phyloP scores from a whole-genome alignment of 441 rosid species.

The Populus tomentosa region DNA sequence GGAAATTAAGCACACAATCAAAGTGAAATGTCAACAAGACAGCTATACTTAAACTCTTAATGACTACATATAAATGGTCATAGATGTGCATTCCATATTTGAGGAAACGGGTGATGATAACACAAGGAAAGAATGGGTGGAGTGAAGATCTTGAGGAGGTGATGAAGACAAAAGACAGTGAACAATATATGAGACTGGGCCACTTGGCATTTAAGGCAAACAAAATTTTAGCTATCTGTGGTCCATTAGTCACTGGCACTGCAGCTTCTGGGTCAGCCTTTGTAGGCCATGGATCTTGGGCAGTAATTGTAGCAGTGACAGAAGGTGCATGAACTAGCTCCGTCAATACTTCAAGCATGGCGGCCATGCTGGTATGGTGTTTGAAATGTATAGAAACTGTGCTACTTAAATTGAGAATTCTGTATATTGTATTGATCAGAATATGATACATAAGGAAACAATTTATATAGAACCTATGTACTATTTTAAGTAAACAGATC shows the following conservation, averaged over 20 bases:
- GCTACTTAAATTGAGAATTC: constrained; percentile 15
- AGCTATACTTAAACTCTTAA: too few relatives aligned
- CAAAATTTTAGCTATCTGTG: constrained; percentile 5
- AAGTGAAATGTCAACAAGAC: too few relatives aligned
- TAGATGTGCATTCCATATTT: too few relatives aligned
- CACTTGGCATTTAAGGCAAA: constrained; percentile 17
- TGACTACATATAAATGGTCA: too few relatives aligned
- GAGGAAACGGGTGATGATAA: too few relatives aligned
- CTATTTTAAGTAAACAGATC: too few relatives aligned
- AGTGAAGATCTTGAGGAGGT: constrained; percentile 41
- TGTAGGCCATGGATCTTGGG: constrained; percentile 30
- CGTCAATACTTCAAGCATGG: constrained; percentile 40
- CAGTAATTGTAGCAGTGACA: constrained; percentile 25
- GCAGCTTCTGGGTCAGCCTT: constrained; percentile 51
- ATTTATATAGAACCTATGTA: too few relatives aligned
- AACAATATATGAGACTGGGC: too few relatives aligned
- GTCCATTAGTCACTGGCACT: constrained; percentile 55
- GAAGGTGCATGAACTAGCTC: constrained; percentile 36
- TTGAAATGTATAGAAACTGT: constrained; percentile 71
- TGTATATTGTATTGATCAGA: too few relatives aligned
- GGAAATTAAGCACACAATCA: too few relatives aligned
- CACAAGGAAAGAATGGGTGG: too few relatives aligned
- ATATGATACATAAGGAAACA: neutral
- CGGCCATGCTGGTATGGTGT: constrained; percentile 70
- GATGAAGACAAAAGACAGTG: constrained; percentile 47